Evolutionary conservation across 1,284 basidiomycete genomes (phyloP), one percentile per base, ranked within the genome.

Genomic region (Boletellus sp.): DNA sequence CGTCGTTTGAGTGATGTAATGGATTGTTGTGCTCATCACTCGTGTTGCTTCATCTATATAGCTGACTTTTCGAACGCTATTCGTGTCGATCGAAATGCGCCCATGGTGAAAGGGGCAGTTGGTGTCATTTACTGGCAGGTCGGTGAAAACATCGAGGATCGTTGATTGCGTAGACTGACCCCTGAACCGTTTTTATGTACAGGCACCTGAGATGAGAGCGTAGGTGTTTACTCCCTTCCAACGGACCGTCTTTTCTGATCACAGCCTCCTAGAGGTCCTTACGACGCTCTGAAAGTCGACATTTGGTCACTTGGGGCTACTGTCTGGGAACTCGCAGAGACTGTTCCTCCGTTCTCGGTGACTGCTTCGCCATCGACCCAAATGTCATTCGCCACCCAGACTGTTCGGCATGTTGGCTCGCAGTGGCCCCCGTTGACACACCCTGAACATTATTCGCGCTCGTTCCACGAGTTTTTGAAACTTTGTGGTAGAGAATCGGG

Each of bases 271-370:
- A 86, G 83, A 48, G 83, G 85, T 11, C 71, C 80, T 0, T 91
- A 91, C 60, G 76, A 91, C 58, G 79, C 83, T 2, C 75, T 89
- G 44, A 85, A 86, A 65, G 81, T 89, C 44, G 89, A 91, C 56
- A 76, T 86, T 2, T 91, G 88, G 86, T 89, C 88, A 1, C 71
- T 89, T 15, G 89, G 89, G 3, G 89, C 89, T 2, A 91, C 89
- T 0, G 75, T 86, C 0, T 91, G 89, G 89, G 89, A 91, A 64
- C 78, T 88, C 66, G 85, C 85, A 0, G 78, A 90, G 62, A 78
- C 81, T 16, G 74, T 80, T 49, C 89, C 89, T 8, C 89, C 89
- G 0, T 91, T 91, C 63, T 74, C 79, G 5, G 78, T 81, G 42
- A 57, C 63, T n/a, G 47, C 51, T 7, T 65, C 63, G 6, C 64